These are phyloP conservation scores for Plantago major DNA, from an alignment of 257 asterid species.

Conservation along the genomic window DNA sequence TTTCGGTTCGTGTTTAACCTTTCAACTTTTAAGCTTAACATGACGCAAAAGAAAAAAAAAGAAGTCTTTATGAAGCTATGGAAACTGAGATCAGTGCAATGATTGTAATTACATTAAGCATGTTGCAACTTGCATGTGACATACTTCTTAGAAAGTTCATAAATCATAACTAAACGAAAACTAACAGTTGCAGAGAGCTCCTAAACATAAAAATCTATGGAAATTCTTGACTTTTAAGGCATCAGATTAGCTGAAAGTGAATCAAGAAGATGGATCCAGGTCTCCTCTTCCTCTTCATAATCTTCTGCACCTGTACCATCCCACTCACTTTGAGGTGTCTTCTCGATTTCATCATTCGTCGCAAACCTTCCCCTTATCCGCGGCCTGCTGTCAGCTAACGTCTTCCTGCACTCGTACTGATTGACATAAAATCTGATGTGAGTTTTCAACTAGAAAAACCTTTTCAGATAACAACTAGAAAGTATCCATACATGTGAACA, in stretches of 20 bases:
- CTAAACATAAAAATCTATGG: slow-evolving; percentile 35
- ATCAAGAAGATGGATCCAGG: slow-evolving; percentile 67
- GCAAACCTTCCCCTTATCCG: slow-evolving; percentile 89
- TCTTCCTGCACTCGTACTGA: slow-evolving; percentile 91
- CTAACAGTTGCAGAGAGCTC: slow-evolving; percentile 25
- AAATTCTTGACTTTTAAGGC: slow-evolving; percentile 38
- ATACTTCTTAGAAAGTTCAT: slow-evolving; percentile 7
- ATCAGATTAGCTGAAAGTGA: slow-evolving; percentile 47
- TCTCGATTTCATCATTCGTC: slow-evolving; percentile 58
- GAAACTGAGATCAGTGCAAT: too few relatives aligned
- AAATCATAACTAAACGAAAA: slow-evolving; percentile 1
- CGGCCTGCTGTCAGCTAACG: slow-evolving; percentile 83
- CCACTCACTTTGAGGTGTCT: slow-evolving; percentile 46
- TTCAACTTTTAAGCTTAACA: too few relatives aligned
- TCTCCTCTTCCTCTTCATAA: slow-evolving; percentile 53
- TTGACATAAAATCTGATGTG: slow-evolving; percentile 2
- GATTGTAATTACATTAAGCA: too few relatives aligned
- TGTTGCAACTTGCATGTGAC: background rate
- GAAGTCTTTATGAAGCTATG: too few relatives aligned
- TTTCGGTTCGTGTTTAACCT: too few relatives aligned
- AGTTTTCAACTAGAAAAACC: background rate
- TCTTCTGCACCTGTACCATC: slow-evolving; percentile 31
- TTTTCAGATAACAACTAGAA: too few relatives aligned
- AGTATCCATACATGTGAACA: background rate
- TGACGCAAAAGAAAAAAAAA: too few relatives aligned